Percentiles rank a stretch among this genome's conserved stretches.
These are phyloP conservation scores for Athelia psychrophila DNA, from an alignment of 1,284 basidiomycete species.

Conservation along the genomic window DNA sequence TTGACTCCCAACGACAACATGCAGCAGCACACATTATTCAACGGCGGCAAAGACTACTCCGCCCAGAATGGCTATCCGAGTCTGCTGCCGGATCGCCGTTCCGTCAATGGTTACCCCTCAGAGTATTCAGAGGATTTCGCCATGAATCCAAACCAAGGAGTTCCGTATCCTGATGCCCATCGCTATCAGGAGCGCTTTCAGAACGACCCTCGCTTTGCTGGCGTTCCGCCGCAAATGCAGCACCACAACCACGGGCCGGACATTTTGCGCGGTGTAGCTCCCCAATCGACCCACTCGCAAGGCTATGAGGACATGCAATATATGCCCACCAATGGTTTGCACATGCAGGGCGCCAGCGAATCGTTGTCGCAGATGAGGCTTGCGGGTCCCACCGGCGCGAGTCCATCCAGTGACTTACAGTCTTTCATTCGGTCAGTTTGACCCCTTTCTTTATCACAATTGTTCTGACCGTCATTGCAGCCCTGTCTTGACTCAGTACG, in stretches of 20 bases:
- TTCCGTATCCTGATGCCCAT: slow-evolving; percentile 42
- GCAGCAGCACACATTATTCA: slow-evolving; percentile 33
- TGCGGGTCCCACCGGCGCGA: slow-evolving; percentile 51
- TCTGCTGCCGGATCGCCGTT: slow-evolving; percentile 54
- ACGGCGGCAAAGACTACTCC: slow-evolving; percentile 53
- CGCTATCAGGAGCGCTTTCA: slow-evolving; percentile 59
- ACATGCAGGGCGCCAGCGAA: slow-evolving; percentile 59
- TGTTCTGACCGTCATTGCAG: slow-evolving; percentile 32
- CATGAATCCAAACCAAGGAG: slow-evolving; percentile 40
- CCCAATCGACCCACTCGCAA: slow-evolving; percentile 60
- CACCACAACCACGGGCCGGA: slow-evolving; percentile 41
- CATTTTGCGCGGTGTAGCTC: slow-evolving; percentile 61
- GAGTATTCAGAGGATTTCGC: slow-evolving; percentile 64
- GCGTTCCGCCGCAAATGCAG: slow-evolving; percentile 40
- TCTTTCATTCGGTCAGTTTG: slow-evolving; percentile 72
- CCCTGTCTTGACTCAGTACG: slow-evolving; percentile 81
- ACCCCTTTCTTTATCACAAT: slow-evolving; percentile 7
- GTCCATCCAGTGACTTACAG: slow-evolving; percentile 66
- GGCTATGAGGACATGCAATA: slow-evolving; percentile 60
- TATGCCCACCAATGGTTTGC: slow-evolving; percentile 45
- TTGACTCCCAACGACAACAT: slow-evolving; percentile 67
- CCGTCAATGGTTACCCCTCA: slow-evolving; percentile 48
- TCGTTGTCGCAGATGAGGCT: slow-evolving; percentile 65
- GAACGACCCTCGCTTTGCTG: slow-evolving; percentile 43
- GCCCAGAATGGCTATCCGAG: slow-evolving; percentile 46